Conservation (phyloP, 2,329 filamentous ascomycete genomes). For the Biscogniauxia sp. region DNA sequence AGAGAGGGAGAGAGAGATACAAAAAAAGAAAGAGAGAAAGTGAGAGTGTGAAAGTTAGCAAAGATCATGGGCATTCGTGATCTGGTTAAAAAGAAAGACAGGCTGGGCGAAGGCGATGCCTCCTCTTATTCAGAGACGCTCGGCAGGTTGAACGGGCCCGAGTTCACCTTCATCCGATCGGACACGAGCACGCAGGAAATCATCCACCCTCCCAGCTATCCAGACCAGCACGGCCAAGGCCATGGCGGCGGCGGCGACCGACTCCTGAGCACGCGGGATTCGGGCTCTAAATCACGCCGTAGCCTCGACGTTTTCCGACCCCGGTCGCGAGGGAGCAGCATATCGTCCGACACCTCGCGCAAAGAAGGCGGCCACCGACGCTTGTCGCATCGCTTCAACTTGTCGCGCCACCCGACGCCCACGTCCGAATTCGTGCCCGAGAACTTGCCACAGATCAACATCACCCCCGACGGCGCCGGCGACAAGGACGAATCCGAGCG, state of each 20-base stretch:
- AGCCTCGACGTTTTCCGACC: slow-evolving; percentile 47
- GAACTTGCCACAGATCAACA: slow-evolving; percentile 72
- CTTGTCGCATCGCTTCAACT: slow-evolving; percentile 68
- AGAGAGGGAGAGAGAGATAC: no score
- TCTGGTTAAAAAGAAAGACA: slow-evolving; percentile 54
- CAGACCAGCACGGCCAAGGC: slow-evolving; percentile 9
- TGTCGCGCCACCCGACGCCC: slow-evolving; percentile 48
- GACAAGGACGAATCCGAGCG: slow-evolving; percentile 52
- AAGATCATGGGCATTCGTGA: slow-evolving; percentile 52
- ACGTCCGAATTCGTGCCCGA: slow-evolving; percentile 73
- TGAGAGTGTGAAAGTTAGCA: background rate
- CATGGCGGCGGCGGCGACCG: slow-evolving; percentile 19
- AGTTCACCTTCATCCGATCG: slow-evolving; percentile 81
- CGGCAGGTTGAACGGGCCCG: slow-evolving; percentile 47
- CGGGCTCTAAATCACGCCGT: slow-evolving; percentile 35
- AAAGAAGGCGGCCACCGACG: slow-evolving; percentile 36
- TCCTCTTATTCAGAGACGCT: slow-evolving; percentile 38
- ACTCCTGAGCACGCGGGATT: slow-evolving; percentile 24
- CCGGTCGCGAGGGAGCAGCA: slow-evolving; percentile 49
- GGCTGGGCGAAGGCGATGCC: slow-evolving; percentile 36
- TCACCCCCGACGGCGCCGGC: slow-evolving; percentile 36
- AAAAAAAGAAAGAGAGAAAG: background rate
- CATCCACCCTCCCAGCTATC: slow-evolving; percentile 63
- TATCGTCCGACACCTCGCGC: slow-evolving; percentile 38
- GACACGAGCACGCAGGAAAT: slow-evolving; percentile 79